Conservation (phyloP, 1,139 yeast species). For the Zygotorulaspora mrakii region DNA sequence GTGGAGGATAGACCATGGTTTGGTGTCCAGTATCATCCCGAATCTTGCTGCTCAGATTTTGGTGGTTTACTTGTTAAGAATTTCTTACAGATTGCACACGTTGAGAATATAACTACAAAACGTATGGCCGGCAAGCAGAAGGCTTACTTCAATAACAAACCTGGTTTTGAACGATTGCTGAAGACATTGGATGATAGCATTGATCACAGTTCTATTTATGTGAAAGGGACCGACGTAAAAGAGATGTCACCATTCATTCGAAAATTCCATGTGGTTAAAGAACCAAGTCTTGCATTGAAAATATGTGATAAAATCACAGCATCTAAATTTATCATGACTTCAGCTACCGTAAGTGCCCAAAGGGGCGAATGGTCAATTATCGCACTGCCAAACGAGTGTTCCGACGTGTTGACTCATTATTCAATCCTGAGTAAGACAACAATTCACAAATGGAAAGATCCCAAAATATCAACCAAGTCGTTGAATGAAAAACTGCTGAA, state of each 20-base stretch:
- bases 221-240: constrained; percentile 1
- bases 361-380: constrained; percentile 81
- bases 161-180: constrained; percentile 1
- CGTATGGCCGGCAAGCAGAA: constrained; percentile 15
- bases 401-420: constrained; percentile 63
- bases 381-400: constrained; percentile 59
- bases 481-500: constrained; percentile 8
- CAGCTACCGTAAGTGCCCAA: constrained; percentile 28
- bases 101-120: constrained; percentile 37
- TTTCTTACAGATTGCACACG: constrained; percentile 55
- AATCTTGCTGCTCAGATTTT: constrained; percentile 74
- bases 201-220: constrained; percentile 23
- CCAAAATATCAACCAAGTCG: constrained; percentile 13
- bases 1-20: constrained; percentile 64
- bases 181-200: constrained; percentile 19
- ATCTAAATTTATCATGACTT: constrained; percentile 32
- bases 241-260: constrained; percentile 7
- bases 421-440: constrained; percentile 36
- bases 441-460: constrained; percentile 32
- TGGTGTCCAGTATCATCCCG: constrained; percentile 98
- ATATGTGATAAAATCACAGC: constrained; percentile 24
- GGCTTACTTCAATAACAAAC: constrained; percentile 4
- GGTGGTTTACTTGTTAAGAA: constrained; percentile 60
- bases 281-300: constrained; percentile 23
- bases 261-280: constrained; percentile 12